Evolutionary conservation across 2,329 filamentous ascomycete genomes (phyloP), one percentile per base, ranked within the genome.

Genomic region (Ophiostoma ips): DNA sequence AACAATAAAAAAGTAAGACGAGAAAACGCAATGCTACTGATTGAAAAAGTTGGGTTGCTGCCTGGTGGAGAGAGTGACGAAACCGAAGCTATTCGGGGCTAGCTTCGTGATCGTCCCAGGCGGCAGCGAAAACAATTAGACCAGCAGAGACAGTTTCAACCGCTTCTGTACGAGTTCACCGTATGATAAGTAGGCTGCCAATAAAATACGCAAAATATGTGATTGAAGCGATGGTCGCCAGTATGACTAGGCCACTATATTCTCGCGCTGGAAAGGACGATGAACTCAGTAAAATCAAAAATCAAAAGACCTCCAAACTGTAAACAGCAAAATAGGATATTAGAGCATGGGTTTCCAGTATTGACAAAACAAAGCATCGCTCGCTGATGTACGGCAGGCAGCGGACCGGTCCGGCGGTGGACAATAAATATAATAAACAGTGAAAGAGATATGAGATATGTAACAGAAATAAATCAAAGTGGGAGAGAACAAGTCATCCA

Each of bases 401-500:
- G 33, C 33, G 28, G 34, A 49, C 40, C 46, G 13, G 35, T 41
- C 41, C 40, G 47, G 40, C 34, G 50, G 50, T 49, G 28, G 18
- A 35, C 21, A n/a, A 24, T 30, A 30, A 30, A 31, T n/a, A 16
- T 24, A 30, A 41, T 28, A 31, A 15, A 43, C 40, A 43, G 10
- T 13, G 9, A 18, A 30, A 24, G 13, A 36, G 18, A 21, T 11
- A 35, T 10, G 13, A 33, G 31, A 41, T n/a, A n/a, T n/a, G n/a
- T 35, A 12, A 37, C 50, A 35, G 4, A 24, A 43, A 16, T 16
- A 24, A 46, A 48, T 18, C 15, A 30, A 43, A 31, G 10, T 21
- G 21, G 15, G 40, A 19, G 44, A 40, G 31, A 31, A 16, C 48
- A 36, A 47, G 16, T 48, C 51, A 38, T 48, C 51, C 51, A 43